phyloP scores from a whole-genome alignment of 768 basidiomycete species.

The Coprinopsis marcescibilis region DNA sequence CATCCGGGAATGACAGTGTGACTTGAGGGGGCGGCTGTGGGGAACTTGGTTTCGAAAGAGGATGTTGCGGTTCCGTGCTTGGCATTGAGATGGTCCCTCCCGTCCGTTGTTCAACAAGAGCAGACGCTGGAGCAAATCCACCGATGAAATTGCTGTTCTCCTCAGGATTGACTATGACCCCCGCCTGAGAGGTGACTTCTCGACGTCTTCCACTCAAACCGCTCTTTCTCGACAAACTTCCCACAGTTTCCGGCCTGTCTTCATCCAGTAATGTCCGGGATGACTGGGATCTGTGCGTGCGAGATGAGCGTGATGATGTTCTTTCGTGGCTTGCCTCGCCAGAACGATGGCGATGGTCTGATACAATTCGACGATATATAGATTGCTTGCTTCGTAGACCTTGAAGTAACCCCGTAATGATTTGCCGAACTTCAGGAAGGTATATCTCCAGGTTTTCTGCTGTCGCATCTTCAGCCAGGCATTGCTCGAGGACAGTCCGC shows the following conservation, averaged over 20 bases:
- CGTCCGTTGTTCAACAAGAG: constrained; percentile 24
- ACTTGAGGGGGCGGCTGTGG: constrained; percentile 15
- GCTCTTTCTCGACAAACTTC: constrained; percentile 28
- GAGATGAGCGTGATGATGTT: constrained; percentile 50
- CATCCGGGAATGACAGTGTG: constrained; percentile 9
- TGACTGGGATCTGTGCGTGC: constrained; percentile 44
- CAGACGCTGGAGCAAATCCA: constrained; percentile 37
- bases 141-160: constrained; percentile 49
- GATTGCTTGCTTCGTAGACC: constrained; percentile 92
- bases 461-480: constrained; percentile 86
- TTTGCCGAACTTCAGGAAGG: constrained; percentile 84
- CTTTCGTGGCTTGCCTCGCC: constrained; percentile 44
- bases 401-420: constrained; percentile 89
- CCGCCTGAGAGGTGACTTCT: constrained; percentile 18
- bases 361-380: constrained; percentile 71
- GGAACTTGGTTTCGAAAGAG: not conserved
- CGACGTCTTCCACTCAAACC: constrained; percentile 26
- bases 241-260: constrained; percentile 35
- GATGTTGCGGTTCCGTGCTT: not conserved
- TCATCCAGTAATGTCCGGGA: constrained; percentile 37
- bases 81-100: constrained; percentile 13
- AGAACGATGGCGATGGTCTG: constrained; percentile 54
- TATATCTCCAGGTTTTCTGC: constrained; percentile 81
- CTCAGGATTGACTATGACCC: constrained; percentile 22
- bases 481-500: constrained; percentile 82